Evolutionary conservation across 495 filamentous ascomycete genomes (phyloP).

Genomic region (Penicillium flavigenum): DNA sequence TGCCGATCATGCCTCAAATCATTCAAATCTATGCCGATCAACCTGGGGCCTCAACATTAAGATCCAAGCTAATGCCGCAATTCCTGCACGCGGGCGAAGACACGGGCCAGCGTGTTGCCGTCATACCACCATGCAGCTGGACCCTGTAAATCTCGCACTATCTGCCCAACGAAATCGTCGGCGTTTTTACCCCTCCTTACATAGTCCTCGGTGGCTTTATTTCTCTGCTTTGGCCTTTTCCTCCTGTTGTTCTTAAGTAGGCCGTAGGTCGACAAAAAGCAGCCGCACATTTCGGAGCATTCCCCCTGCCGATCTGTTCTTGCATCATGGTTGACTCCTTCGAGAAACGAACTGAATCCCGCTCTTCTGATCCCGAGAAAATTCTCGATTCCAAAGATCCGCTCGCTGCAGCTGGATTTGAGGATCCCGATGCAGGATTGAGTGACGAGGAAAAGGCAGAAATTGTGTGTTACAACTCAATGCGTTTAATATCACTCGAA

Average conservation of each 20-base stretch:
- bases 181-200: slow-evolving; percentile 3
- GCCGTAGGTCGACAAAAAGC: not conserved
- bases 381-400: slow-evolving; percentile 1
- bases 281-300: not conserved
- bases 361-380: slow-evolving; percentile 28
- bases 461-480: slow-evolving; percentile 53
- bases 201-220: not conserved
- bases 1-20: slow-evolving; percentile 6
- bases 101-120: not conserved
- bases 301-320: not conserved
- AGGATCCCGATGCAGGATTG: slow-evolving; percentile 68
- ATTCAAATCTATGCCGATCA: slow-evolving; percentile 3
- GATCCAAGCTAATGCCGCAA: slow-evolving; percentile 1
- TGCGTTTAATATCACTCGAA: not conserved
- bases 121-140: not conserved
- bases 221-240: too few relatives aligned
- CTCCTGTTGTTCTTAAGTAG: not conserved
- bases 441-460: slow-evolving; percentile 63
- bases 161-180: not conserved
- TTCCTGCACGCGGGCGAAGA: not conserved
- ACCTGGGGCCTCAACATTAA: not conserved
- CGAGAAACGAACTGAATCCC: slow-evolving; percentile 18
- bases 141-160: not conserved
- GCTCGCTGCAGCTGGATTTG: slow-evolving; percentile 29
- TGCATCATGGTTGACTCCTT: slow-evolving; percentile 20